Evolutionary conservation across 75 land plant species (phyloP), one percentile per base, ranked within the genome.

Genomic region (Sequoia sempervirens): DNA sequence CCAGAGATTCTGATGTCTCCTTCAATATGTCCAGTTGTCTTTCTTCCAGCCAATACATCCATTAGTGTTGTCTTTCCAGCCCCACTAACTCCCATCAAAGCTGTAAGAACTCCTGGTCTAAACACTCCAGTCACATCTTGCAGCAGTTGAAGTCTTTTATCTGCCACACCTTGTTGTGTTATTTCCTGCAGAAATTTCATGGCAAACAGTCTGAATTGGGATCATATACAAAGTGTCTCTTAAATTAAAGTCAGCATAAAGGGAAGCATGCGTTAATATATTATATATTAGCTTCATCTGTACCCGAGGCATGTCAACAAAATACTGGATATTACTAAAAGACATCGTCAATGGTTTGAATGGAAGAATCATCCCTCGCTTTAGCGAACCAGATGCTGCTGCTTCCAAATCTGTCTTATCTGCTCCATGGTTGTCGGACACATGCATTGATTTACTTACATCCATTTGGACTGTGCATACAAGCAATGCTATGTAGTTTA

Each of bases 231-330:
- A 20, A 5, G 38, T 23, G n/a, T 36, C 68, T 30, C n/a, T 45
- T 40, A 56, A 11, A 52, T 52, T 17, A 18, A 36, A 30, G 20
- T 40, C 13, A 14, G 52, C 75, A 37, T 37, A n/a, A 20, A 82
- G 52, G 38, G 34, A 47, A 50, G 30, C 18, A 28, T 52, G 34
- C 20, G 52, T 23, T n/a, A 76, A 41, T 12, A 41, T 41, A 26
- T 3, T 5, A 37, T 2, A 13, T 80, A 11, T 72, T 52, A 54
- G 47, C 64, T 83, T 88, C 36, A 30, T 32, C 72, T 30, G 32
- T 10, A 96, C 98, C 85, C 66, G 87, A 86, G 98, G 98, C 94
- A 96, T 94, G 90, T 94, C 98, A 26, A 96, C 98, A 36, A 85
- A 96, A 85, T 96, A 96, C 46, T 61, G 87, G 75, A 96, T 83